Evolutionary conservation across 2,329 filamentous ascomycete species (phyloP).

Genomic region (Ophiocordyceps robertsii): DNA sequence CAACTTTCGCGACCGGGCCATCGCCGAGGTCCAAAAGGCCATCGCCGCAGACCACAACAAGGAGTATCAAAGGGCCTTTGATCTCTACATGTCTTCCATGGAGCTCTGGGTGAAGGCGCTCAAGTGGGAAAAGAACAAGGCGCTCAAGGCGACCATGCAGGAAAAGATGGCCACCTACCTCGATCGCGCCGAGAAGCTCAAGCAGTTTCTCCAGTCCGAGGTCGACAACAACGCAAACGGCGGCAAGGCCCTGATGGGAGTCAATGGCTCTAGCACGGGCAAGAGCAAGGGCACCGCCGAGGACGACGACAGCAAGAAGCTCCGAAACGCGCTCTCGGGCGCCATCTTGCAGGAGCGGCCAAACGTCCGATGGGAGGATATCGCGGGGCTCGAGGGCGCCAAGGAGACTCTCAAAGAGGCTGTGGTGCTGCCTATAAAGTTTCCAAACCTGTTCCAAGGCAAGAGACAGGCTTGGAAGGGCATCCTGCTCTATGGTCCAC

Average conservation of each 20-base stretch:
- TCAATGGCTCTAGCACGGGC: constrained; percentile 53
- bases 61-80: constrained; percentile 95
- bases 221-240: constrained; percentile 55
- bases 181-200: constrained; percentile 96
- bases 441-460: constrained; percentile 88
- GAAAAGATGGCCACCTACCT: constrained; percentile 94
- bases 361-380: constrained; percentile 96
- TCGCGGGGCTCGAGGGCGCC: constrained; percentile 82
- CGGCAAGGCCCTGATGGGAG: constrained; percentile 49
- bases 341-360: constrained; percentile 92
- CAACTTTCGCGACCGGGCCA: constrained; percentile 93
- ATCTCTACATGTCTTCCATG: constrained; percentile 87
- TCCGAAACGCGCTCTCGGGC: constrained; percentile 78
- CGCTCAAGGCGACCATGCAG: constrained; percentile 94
- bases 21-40: constrained; percentile 92
- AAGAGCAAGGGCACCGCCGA: constrained; percentile 51
- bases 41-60: constrained; percentile 92
- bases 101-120: constrained; percentile 98
- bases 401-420: constrained; percentile 98
- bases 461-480: constrained; percentile 98
- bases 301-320: constrained; percentile 90
- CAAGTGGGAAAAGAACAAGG: constrained; percentile 99
- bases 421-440: constrained; percentile 95
- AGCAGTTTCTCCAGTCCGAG: constrained; percentile 73
- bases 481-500: constrained; percentile 88